A percentile compares a stretch with the other conserved stretches of the same genome.
phyloP scores from a whole-genome alignment of 2,329 filamentous ascomycete species.

The Colletotrichum sp. region DNA sequence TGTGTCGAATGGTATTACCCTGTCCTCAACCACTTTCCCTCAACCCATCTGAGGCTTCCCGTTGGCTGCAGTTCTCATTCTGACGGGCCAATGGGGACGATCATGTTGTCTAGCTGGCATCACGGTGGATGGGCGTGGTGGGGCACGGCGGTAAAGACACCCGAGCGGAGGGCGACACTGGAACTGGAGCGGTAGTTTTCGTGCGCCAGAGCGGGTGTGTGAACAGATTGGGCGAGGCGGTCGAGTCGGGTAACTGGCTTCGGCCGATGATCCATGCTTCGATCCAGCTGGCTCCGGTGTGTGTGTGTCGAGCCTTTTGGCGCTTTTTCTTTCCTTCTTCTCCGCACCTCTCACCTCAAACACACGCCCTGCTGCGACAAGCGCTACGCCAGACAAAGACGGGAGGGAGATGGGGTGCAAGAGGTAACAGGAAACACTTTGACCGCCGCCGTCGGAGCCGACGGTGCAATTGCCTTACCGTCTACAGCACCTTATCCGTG shows the following conservation, averaged over 20 bases:
- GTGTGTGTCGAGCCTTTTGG: not conserved
- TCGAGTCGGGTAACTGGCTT: slow-evolving; percentile 3
- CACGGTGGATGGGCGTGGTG: slow-evolving; percentile 3
- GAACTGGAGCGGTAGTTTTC: not conserved
- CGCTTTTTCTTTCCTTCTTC: not conserved
- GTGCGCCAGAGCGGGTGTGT: not conserved
- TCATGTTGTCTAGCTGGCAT: slow-evolving; percentile 1
- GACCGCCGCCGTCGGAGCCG: slow-evolving; percentile 10
- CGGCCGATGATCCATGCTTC: not conserved
- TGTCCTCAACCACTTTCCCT: slow-evolving; percentile 3
- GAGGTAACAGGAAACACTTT: not conserved
- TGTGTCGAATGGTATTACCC: slow-evolving; percentile 8
- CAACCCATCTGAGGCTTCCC: not conserved
- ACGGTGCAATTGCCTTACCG: not conserved
- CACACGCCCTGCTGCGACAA: slow-evolving; percentile 17
- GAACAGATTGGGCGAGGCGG: not conserved
- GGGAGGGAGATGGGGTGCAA: not conserved
- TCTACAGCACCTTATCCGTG: not conserved
- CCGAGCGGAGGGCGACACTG: slow-evolving; percentile 12
- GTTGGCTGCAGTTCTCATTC: slow-evolving; percentile 2
- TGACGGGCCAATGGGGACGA: slow-evolving; percentile 11
- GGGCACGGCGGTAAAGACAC: slow-evolving; percentile 19
- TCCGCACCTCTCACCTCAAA: not conserved
- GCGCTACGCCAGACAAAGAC: slow-evolving; percentile 4
- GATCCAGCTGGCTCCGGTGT: not conserved